Evolutionary conservation across 2,329 filamentous ascomycete genomes (phyloP).

Genomic region (Aspergillus sojae): DNA sequence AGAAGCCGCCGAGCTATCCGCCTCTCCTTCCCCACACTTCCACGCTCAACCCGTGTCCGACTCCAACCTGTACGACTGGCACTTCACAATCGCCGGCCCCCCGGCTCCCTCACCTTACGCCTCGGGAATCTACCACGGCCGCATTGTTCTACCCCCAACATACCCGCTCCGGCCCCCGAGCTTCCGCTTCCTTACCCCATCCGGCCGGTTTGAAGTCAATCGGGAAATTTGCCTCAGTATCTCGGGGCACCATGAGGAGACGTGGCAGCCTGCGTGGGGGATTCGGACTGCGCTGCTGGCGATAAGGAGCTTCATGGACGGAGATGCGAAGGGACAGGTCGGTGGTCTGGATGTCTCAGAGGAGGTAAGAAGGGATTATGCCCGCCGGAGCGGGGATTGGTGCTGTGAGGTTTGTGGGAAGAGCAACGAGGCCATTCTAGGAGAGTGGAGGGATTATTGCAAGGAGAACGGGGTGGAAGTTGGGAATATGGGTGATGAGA

Average conservation of each 20-base stretch:
- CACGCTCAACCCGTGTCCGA: slow-evolving; percentile 78
- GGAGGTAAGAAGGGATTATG: slow-evolving; percentile 68
- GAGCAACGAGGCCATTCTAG: slow-evolving; percentile 69
- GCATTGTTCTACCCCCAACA: slow-evolving; percentile 83
- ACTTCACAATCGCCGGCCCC: slow-evolving; percentile 93
- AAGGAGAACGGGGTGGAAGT: slow-evolving; percentile 33
- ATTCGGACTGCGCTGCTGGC: slow-evolving; percentile 82
- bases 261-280: slow-evolving; percentile 98
- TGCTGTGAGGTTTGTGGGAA: slow-evolving; percentile 69
- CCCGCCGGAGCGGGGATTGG: slow-evolving; percentile 66
- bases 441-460: slow-evolving; percentile 65
- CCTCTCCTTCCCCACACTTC: slow-evolving; percentile 80
- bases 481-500: slow-evolving; percentile 52
- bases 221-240: slow-evolving; percentile 96
- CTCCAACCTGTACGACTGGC: slow-evolving; percentile 94
- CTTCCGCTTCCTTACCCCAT: slow-evolving; percentile 94
- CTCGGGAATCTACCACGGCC: slow-evolving; percentile 88
- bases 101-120: slow-evolving; percentile 76
- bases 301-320: slow-evolving; percentile 90
- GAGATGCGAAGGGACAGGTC: slow-evolving; percentile 81
- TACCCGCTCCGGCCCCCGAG: slow-evolving; percentile 91
- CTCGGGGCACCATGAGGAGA: slow-evolving; percentile 93
- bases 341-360: slow-evolving; percentile 81
- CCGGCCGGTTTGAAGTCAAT: slow-evolving; percentile 92
- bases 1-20: slow-evolving; percentile 85